A percentile compares a stretch with the other conserved stretches of the same genome.
Conservation (phyloP, 805 yeast genomes). For the Huiozyma sinensis region DNA sequence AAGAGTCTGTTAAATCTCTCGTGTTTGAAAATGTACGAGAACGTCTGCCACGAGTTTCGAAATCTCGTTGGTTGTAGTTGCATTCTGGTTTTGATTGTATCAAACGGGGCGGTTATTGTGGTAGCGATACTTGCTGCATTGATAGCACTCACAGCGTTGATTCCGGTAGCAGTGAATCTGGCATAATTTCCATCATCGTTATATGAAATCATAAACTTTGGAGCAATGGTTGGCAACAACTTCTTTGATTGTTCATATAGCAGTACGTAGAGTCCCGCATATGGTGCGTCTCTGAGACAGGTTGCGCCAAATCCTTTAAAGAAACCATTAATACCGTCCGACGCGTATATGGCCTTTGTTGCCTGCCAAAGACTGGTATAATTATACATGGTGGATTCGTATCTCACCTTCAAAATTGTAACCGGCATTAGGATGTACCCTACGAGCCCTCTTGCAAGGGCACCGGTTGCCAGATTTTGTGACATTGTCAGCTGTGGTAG, state of each 20-base stretch:
- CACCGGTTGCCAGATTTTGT: constrained; percentile 70
- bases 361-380: constrained; percentile 61
- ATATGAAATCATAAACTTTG: constrained; percentile 10
- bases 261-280: constrained; percentile 85
- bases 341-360: constrained; percentile 38
- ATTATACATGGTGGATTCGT: constrained; percentile 68
- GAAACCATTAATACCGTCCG: constrained; percentile 55
- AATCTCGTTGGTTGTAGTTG: constrained; percentile 53
- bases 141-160: constrained; percentile 71
- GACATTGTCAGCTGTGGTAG: constrained; percentile 63
- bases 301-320: constrained; percentile 86
- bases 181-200: constrained; percentile 19
- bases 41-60: constrained; percentile 33
- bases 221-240: constrained; percentile 35
- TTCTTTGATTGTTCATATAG: constrained; percentile 71
- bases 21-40: constrained; percentile 28
- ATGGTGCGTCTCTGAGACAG: constrained; percentile 83
- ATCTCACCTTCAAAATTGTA: constrained; percentile 80
- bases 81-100: constrained; percentile 84
- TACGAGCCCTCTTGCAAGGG: constrained; percentile 64
- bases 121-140: constrained; percentile 73
- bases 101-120: constrained; percentile 86
- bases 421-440: constrained; percentile 92
- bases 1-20: constrained; percentile 53
- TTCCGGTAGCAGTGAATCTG: constrained; percentile 37